Conservation (phyloP, 768 basidiomycete species). For the Jaapia argillacea region DNA sequence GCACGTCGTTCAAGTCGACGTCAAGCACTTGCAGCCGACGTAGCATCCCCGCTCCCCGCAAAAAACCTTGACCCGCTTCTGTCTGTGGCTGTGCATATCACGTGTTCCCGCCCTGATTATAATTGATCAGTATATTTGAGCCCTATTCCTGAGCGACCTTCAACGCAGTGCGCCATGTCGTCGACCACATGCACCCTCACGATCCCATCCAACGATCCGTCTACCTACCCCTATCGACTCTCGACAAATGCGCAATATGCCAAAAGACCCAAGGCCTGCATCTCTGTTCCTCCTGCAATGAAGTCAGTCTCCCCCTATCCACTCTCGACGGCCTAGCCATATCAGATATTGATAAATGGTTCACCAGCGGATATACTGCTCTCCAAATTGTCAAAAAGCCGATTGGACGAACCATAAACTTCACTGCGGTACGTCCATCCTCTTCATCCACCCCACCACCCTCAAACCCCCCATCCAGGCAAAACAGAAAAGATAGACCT, state of each 20-base stretch:
- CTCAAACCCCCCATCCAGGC: background rate
- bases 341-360: background rate
- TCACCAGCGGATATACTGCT: background rate
- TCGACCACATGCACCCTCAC: no score
- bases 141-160: no score
- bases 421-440: background rate
- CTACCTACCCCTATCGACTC: background rate
- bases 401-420: background rate
- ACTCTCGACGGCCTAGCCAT: background rate
- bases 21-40: no score
- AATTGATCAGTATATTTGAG: no score
- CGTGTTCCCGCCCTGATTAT: no score
- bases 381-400: background rate
- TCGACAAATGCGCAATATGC: background rate
- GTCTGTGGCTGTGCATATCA: no score
- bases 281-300: background rate
- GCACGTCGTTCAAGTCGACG: no score
- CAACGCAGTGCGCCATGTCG: no score
- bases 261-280: background rate
- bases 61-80: no score
- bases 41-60: no score
- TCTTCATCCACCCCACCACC: background rate
- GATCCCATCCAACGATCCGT: no score
- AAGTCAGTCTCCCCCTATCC: no score
- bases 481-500: background rate